Conservation (phyloP, 331 rosid species). For the Rosa hybrid region DNA sequence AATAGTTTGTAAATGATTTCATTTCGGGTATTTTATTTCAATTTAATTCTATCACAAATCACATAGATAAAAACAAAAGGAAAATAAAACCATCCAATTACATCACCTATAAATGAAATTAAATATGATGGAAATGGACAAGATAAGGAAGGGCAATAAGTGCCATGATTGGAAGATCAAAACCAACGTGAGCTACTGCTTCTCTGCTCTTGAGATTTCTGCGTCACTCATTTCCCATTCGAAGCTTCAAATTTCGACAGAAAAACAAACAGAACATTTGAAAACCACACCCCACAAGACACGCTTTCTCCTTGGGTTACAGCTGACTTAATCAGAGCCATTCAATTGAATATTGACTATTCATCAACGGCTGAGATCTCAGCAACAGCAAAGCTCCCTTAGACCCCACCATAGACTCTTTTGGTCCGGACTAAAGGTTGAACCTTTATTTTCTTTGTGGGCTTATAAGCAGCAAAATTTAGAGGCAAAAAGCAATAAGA, state of each 20-base stretch:
- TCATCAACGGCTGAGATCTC: background rate
- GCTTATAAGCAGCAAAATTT: slow-evolving; percentile 7
- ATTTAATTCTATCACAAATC: background rate
- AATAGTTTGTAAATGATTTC: too few relatives aligned
- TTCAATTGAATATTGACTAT: background rate
- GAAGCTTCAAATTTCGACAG: background rate
- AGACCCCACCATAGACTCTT: slow-evolving; percentile 24
- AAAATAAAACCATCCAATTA: background rate
- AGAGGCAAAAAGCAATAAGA: slow-evolving; percentile 12
- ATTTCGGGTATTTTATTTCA: too few relatives aligned
- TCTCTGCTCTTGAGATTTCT: background rate
- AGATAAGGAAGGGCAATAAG: background rate
- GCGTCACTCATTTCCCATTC: background rate
- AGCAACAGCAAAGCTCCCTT: background rate
- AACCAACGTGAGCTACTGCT: background rate
- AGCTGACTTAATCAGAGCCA: slow-evolving; percentile 39
- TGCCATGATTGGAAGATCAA: slow-evolving; percentile 23
- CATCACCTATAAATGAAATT: background rate
- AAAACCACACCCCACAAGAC: slow-evolving; percentile 25
- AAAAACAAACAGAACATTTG: background rate
- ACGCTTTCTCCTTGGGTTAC: slow-evolving; percentile 35
- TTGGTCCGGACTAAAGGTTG: slow-evolving; percentile 10
- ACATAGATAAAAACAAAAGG: background rate
- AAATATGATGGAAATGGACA: slow-evolving; percentile 3
- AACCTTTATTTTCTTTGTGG: background rate